Percentiles rank a stretch among this genome's conserved stretches.
Evolutionary conservation across 495 filamentous ascomycete species (phyloP).

Genomic region (Lentithecium fluviatile): DNA sequence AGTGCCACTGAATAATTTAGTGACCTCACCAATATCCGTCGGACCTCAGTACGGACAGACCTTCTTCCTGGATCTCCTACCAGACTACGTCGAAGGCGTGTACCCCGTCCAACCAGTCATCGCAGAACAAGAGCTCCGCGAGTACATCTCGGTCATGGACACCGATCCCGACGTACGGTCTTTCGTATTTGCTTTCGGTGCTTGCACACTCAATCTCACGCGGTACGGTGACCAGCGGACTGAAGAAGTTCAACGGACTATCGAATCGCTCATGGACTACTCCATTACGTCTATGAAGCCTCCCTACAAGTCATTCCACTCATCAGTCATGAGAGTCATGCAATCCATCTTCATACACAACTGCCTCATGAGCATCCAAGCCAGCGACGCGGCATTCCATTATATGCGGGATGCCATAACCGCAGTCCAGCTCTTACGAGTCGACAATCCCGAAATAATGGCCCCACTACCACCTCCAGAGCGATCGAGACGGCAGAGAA

Average conservation of each 20-base stretch:
- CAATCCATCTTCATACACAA: slow-evolving; percentile 34
- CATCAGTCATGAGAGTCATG: slow-evolving; percentile 27
- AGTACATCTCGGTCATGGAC: slow-evolving; percentile 27
- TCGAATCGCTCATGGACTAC: slow-evolving; percentile 8
- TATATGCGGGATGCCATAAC: slow-evolving; percentile 64
- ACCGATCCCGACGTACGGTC: slow-evolving; percentile 25
- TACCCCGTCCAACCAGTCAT: slow-evolving; percentile 38
- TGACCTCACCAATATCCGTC: neutral
- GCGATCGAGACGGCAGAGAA: slow-evolving; percentile 52
- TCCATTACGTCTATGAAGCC: slow-evolving; percentile 3
- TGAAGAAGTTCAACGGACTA: slow-evolving; percentile 2
- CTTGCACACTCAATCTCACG: slow-evolving; percentile 33
- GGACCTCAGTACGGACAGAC: neutral
- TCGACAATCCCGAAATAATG: slow-evolving; percentile 59
- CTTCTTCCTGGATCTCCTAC: slow-evolving; percentile 37
- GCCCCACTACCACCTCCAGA: slow-evolving; percentile 48
- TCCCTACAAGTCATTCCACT: neutral
- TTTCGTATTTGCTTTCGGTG: slow-evolving; percentile 33
- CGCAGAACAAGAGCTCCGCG: slow-evolving; percentile 22
- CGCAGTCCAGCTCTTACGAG: slow-evolving; percentile 57
- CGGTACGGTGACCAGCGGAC: slow-evolving; percentile 9
- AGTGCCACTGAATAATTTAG: neutral
- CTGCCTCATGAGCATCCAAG: slow-evolving; percentile 30
- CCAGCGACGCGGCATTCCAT: slow-evolving; percentile 57
- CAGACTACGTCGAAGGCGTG: slow-evolving; percentile 27